Base-by-base conservation (phyloP, 305 asterid species). In the Plantago lanceolata region DNA sequence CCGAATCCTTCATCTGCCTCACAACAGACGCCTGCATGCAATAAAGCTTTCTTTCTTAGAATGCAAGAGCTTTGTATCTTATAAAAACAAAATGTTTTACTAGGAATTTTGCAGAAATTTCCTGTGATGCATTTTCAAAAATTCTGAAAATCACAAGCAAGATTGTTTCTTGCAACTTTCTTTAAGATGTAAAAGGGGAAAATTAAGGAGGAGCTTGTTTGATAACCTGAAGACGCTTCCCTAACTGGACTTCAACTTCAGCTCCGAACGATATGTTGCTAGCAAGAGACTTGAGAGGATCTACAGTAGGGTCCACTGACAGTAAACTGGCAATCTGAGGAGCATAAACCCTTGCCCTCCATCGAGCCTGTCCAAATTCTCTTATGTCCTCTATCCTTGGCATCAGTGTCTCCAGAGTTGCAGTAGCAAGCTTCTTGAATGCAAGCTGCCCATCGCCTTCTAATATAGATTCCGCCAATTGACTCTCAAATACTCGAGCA, bases 1-100 rank as follows among this genome's bases (percentile, higher is more conserved):
- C 97, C n/a, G 97, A 90, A 76, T 93, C 99, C 81, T 93, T 90
- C 99, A 90, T 93, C 92, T 87, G 99, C 81, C 99, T 90, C 44
- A 90, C 95, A n/a, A 93, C 95, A n/a, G 99, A 93, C 17, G 96
- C 99, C 97, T 92, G 85, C 67, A 73, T 33, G 54, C 31, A 67
- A 29, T 33, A 52, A 68, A 20, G 2, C 13, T 17, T 20, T 21
- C 31, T 58, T 35, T 11, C 47, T 40, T 40, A 40, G 47, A 11
- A 40, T 40, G 3, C 4, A 33, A 33, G 40, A 33, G 40, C 8
- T 5, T 5, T 33, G 40, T 4, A 33, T 33, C 8, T 33, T 33
- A 33, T 5, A 7, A 33, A 33, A 33, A 33, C 40, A 33, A 33
- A 33, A 1, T 24, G 3, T 24, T 24, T 33, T 33, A 33, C 6